Conservation (phyloP, 2,329 filamentous ascomycete species). For the Colletotrichum paranaense region DNA sequence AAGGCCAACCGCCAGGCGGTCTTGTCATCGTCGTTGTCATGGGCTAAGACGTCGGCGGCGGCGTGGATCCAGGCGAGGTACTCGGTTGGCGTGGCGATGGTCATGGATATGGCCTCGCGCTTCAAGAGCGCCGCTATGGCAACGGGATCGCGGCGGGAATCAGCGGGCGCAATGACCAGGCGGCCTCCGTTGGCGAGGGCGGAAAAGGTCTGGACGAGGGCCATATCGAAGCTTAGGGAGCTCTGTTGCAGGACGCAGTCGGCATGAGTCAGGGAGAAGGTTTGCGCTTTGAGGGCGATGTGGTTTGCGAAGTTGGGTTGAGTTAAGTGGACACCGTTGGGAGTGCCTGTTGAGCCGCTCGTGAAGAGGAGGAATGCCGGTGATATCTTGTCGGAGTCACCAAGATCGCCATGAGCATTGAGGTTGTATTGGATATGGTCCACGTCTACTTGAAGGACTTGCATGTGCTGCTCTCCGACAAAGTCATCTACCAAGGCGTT, state of each 20-base stretch:
- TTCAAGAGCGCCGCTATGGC: slow-evolving; percentile 49
- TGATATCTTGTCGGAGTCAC: not conserved
- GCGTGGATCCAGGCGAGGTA: slow-evolving; percentile 45
- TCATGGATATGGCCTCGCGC: slow-evolving; percentile 48
- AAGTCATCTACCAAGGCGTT: not conserved
- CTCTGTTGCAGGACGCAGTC: slow-evolving; percentile 52
- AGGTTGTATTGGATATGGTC: too few species aligned
- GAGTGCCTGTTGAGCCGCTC: slow-evolving; percentile 46
- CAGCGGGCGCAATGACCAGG: slow-evolving; percentile 47
- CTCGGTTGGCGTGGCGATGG: slow-evolving; percentile 54
- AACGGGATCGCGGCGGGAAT: slow-evolving; percentile 46
- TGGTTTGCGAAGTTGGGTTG: slow-evolving; percentile 45
- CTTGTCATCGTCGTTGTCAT: too few species aligned
- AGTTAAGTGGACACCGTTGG: slow-evolving; percentile 53
- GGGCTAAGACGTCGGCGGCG: slow-evolving; percentile 24
- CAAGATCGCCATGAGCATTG: too few species aligned
- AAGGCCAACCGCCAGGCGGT: slow-evolving; percentile 36
- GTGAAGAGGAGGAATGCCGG: slow-evolving; percentile 47
- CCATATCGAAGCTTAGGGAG: slow-evolving; percentile 54
- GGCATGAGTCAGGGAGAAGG: not conserved
- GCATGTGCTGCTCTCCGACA: too few species aligned
- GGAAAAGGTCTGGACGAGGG: slow-evolving; percentile 49
- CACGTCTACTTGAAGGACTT: too few species aligned
- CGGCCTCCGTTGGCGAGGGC: slow-evolving; percentile 49
- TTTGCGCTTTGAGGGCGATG: slow-evolving; percentile 31